These are phyloP conservation scores for Alternaria tenuissima DNA, from an alignment of 2,329 filamentous ascomycete species.

Conservation along the genomic window DNA sequence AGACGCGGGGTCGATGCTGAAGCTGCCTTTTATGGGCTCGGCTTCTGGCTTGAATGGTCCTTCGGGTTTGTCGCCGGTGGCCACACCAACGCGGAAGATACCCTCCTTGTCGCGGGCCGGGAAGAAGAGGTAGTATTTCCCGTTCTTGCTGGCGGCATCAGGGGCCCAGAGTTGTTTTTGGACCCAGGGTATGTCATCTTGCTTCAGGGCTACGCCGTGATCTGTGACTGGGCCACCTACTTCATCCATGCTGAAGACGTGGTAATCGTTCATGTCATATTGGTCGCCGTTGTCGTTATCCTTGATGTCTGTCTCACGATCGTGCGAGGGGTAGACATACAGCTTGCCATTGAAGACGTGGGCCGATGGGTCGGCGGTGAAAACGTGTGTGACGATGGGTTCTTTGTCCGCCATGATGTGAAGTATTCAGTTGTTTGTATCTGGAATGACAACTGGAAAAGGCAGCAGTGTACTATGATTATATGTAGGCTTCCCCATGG, in stretches of 20 bases:
- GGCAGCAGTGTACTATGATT: conserved; percentile 8
- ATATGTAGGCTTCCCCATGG: conserved; percentile 27
- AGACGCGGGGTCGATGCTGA: conserved; percentile 78
- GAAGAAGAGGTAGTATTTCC: conserved; percentile 80
- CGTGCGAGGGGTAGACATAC: conserved; percentile 84
- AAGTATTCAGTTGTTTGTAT: background rate
- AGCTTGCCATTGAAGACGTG: conserved; percentile 79
- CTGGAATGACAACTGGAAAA: conserved; percentile 4
- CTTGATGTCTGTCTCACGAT: conserved; percentile 75
- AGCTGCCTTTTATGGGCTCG: conserved; percentile 71
- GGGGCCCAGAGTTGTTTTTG: conserved; percentile 83
- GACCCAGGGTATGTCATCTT: conserved; percentile 76
- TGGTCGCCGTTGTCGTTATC: conserved; percentile 88
- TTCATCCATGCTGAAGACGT: conserved; percentile 73
- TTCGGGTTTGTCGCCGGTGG: conserved; percentile 68
- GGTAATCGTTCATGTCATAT: conserved; percentile 86
- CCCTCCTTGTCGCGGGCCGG: conserved; percentile 75
- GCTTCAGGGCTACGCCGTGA: conserved; percentile 73
- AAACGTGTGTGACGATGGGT: conserved; percentile 76
- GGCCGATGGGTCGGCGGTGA: conserved; percentile 81
- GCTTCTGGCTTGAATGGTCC: conserved; percentile 75
- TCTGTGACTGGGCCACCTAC: conserved; percentile 69
- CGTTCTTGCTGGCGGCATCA: conserved; percentile 73
- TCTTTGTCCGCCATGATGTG: conserved; percentile 51
- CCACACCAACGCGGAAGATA: conserved; percentile 79